Conservation (phyloP, 129 eudicot species). For the Oenanthe sinensis region DNA sequence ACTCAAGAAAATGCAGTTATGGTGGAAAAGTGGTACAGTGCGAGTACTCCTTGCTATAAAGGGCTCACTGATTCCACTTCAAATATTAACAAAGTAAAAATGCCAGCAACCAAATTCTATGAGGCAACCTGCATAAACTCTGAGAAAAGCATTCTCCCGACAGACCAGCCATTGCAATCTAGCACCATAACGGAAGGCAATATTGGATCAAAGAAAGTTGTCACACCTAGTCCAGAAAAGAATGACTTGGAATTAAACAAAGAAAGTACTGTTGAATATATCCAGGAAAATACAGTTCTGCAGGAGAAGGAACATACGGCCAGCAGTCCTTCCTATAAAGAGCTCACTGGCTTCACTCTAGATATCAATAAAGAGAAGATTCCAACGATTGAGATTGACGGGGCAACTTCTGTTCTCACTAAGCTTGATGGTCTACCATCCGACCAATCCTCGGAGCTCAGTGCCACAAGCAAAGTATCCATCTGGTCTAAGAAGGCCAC, state of each 20-base stretch:
- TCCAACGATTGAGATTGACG: background rate
- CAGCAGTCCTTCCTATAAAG: conserved; percentile 31
- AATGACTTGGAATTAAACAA: background rate
- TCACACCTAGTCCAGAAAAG: background rate
- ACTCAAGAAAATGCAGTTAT: conserved; percentile 4
- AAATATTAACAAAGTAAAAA: background rate
- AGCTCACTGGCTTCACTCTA: conserved; percentile 29
- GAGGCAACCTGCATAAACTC: conserved; percentile 9
- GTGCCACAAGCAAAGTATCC: conserved; percentile 8
- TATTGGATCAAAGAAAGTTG: background rate
- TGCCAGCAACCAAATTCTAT: conserved; percentile 5
- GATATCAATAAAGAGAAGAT: conserved; percentile 10
- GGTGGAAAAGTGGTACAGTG: conserved; percentile 12
- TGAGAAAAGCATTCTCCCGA: background rate
- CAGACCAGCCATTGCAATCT: background rate
- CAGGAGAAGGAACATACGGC: conserved; percentile 8
- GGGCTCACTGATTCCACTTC: background rate
- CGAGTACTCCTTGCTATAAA: conserved; percentile 22
- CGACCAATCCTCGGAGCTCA: background rate
- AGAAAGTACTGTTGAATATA: background rate
- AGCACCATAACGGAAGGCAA: background rate
- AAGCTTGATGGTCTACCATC: background rate
- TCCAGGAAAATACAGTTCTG: conserved; percentile 8
- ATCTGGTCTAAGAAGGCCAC: background rate
- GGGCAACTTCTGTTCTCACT: background rate